A percentile compares a stretch with the other conserved stretches of the same genome.
phyloP scores from a whole-genome alignment of 1,284 basidiomycete species.

The Mycena sp. region DNA sequence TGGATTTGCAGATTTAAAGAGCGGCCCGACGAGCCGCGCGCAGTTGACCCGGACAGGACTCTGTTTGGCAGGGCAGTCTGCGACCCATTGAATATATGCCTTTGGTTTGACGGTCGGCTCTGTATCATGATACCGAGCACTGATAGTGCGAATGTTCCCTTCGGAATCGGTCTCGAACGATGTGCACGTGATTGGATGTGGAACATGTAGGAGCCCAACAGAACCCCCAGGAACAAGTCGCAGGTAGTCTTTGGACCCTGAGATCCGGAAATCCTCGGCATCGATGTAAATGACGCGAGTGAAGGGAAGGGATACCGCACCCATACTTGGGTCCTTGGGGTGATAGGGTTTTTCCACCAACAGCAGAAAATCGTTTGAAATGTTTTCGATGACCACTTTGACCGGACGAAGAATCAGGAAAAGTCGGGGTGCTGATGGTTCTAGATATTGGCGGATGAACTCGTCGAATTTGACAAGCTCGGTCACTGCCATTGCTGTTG shows the following conservation, averaged over 20 bases:
- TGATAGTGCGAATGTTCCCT: conserved; percentile 81
- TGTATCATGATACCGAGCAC: conserved; percentile 81
- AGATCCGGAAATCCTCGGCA: conserved; percentile 89
- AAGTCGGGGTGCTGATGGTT: conserved; percentile 87
- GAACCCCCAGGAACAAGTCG: conserved; percentile 96
- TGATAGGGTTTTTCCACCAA: conserved; percentile 93
- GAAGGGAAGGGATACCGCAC: conserved; percentile 86
- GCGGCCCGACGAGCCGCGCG: conserved; percentile 89
- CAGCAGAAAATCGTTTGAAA: conserved; percentile 86
- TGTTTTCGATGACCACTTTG: conserved; percentile 91
- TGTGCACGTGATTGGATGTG: conserved; percentile 90
- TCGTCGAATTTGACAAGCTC: conserved; percentile 92
- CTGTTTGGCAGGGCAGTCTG: conserved; percentile 78
- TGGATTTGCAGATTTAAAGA: conserved; percentile 95
- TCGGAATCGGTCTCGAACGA: conserved; percentile 82
- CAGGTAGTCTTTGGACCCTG: conserved; percentile 96
- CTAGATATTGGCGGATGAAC: conserved; percentile 89
- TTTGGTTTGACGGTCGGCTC: conserved; percentile 83
- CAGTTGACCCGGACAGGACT: conserved; percentile 89
- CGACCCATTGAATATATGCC: conserved; percentile 98
- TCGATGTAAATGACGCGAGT: conserved; percentile 94
- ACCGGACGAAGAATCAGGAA: conserved; percentile 93
- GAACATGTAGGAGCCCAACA: conserved; percentile 96
- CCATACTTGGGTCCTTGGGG: conserved; percentile 92
- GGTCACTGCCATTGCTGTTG: conserved; percentile 86